Percentiles rank a stretch among this genome's conserved stretches.
phyloP scores from a whole-genome alignment of 1,284 basidiomycete genomes.

The Erythrobasidium hasegawianum region DNA sequence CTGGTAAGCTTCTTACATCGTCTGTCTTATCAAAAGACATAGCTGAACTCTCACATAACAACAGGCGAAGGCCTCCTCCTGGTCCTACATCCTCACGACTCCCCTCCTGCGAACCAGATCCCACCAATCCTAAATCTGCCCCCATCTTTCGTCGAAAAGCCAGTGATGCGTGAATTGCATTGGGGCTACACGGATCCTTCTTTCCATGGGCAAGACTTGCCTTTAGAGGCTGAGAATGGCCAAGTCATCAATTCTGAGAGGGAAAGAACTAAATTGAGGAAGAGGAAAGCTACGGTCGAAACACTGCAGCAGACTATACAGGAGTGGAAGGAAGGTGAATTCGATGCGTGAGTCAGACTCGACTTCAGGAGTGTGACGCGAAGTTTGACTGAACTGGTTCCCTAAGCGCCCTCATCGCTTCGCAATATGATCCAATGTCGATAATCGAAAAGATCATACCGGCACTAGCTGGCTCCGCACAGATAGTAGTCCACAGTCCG shows the following conservation, averaged over 20 bases:
- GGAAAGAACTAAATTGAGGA: constrained; percentile 58
- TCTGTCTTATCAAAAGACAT: too few species aligned
- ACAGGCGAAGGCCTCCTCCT: constrained; percentile 74
- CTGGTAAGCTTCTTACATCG: too few species aligned
- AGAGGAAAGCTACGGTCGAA: constrained; percentile 63
- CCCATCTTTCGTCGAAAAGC: constrained; percentile 55
- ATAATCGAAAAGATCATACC: constrained; percentile 70
- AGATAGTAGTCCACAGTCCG: constrained; percentile 81
- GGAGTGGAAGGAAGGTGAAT: constrained; percentile 80
- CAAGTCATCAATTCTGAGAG: constrained; percentile 13
- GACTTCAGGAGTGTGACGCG: too few species aligned
- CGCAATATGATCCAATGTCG: constrained; percentile 79
- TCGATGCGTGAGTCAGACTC: constrained; percentile 73
- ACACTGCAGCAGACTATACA: constrained; percentile 63
- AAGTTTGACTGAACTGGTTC: too few species aligned
- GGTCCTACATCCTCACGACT: constrained; percentile 79
- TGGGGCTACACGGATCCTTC: constrained; percentile 85
- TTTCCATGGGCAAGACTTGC: constrained; percentile 61
- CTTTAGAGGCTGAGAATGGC: constrained; percentile 36
- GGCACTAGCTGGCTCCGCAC: constrained; percentile 78
- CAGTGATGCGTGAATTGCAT: constrained; percentile 68
- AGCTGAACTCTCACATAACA: too few species aligned
- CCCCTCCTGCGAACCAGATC: constrained; percentile 85
- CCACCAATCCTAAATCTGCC: constrained; percentile 82
- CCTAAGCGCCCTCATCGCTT: constrained; percentile 82